A percentile compares a stretch with the other conserved stretches of the same genome.
phyloP scores from a whole-genome alignment of 371 early-diverging fungal genomes.

The Gilbertella persicaria region DNA sequence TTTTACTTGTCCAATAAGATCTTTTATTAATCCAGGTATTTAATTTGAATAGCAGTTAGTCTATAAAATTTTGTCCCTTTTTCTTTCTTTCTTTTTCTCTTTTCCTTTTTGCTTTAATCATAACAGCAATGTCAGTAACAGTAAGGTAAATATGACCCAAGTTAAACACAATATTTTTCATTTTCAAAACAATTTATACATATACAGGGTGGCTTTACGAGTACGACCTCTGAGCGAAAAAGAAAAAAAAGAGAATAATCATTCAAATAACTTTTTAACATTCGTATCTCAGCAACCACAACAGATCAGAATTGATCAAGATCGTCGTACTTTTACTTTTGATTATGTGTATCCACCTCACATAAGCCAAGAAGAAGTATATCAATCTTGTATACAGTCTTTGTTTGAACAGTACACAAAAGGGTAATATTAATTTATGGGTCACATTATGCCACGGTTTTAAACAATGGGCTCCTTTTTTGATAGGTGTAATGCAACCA shows the following conservation, averaged over 20 bases:
- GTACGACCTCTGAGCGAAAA: constrained; percentile 74
- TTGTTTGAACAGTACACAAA: constrained; percentile 83
- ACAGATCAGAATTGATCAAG: constrained; percentile 51
- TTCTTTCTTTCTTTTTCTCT: not conserved
- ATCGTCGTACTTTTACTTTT: constrained; percentile 75
- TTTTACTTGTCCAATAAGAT: too few relatives aligned
- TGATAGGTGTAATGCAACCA: constrained; percentile 28
- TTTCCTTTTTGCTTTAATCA: not conserved
- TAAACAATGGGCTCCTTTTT: constrained; percentile 1
- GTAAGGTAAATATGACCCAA: constrained; percentile 6
- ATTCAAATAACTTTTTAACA: constrained; percentile 39
- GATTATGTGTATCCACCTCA: constrained; percentile 83
- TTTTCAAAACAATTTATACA: not conserved
- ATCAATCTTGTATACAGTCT: constrained; percentile 67
- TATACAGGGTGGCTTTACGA: constrained; percentile 71
- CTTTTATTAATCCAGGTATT: too few relatives aligned
- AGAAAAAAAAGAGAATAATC: constrained; percentile 42
- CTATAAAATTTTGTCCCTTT: too few relatives aligned
- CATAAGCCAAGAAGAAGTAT: constrained; percentile 71
- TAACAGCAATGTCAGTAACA: constrained; percentile 9
- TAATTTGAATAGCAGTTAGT: too few relatives aligned
- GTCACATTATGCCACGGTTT: not conserved
- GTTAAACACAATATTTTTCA: constrained; percentile 2
- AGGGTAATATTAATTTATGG: constrained; percentile 60
- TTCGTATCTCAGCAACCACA: constrained; percentile 28